A percentile compares a stretch with the other conserved stretches of the same genome.
These are phyloP conservation scores for Zygoascus ofunaensis DNA, from an alignment of 805 yeast species.

Conservation along the genomic window DNA sequence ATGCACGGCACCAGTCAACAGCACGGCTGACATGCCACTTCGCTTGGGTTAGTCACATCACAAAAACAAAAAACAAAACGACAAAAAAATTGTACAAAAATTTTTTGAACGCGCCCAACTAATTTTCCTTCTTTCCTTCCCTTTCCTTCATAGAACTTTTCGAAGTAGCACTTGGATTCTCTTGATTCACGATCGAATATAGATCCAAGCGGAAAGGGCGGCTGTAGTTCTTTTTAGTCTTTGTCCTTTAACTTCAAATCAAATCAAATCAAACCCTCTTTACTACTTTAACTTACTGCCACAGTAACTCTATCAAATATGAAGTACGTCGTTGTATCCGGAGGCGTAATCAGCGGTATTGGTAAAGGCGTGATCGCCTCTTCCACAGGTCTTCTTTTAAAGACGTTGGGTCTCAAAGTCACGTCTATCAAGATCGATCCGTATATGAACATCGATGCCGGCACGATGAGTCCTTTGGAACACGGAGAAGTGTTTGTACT, in stretches of 20 bases:
- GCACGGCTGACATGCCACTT: too few relatives aligned
- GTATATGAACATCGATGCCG: slow-evolving; percentile 97
- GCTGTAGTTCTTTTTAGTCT: too few relatives aligned
- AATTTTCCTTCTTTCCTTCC: slow-evolving; percentile 2
- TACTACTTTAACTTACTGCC: too few relatives aligned
- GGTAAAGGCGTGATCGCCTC: slow-evolving; percentile 98
- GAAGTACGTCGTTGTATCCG: slow-evolving; percentile 99
- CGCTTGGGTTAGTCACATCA: too few relatives aligned
- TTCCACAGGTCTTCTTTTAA: slow-evolving; percentile 88
- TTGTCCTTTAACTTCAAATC: too few relatives aligned
- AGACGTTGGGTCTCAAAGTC: slow-evolving; percentile 88
- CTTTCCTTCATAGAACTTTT: not conserved
- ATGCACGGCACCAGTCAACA: too few relatives aligned
- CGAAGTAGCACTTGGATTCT: not conserved
- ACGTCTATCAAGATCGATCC: slow-evolving; percentile 98
- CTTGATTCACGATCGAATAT: not conserved
- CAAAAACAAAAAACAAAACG: too few relatives aligned
- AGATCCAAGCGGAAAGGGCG: not conserved
- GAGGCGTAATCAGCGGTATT: slow-evolving; percentile 98
- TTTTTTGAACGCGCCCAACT: not conserved
- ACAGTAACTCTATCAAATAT: slow-evolving; percentile 32
- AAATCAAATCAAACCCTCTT: too few relatives aligned
- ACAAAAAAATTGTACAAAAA: not conserved
- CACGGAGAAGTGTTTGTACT: slow-evolving; percentile 98
- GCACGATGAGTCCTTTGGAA: slow-evolving; percentile 98